Evolutionary conservation across 140 eudicot genomes (phyloP), one percentile per base, ranked within the genome.

Genomic region (Erigeron philadelphicus): DNA sequence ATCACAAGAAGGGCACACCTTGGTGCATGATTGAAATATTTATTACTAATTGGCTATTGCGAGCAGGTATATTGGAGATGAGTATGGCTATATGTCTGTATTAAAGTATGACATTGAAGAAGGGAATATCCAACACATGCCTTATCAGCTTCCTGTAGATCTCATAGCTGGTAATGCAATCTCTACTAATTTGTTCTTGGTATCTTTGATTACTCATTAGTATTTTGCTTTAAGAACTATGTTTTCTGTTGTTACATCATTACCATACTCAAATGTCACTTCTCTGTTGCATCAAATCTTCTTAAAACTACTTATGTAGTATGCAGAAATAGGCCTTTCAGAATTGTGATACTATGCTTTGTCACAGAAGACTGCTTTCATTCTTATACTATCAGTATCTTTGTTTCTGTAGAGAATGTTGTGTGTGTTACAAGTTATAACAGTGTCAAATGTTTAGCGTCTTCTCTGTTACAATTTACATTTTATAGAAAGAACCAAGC

Each of bases 11-110:
- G 21, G 58, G 50, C 58, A 58, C 54, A 49, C 50, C 62, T 40
- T 64, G 64, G 68, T 70, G 38, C 63, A 61, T 65, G 72, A 43
- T 68, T 59, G 66, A 43, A 74, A 59, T 69, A 15, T 42, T 65
- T 59, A 58, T 57, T 62, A 70, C 44, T 25, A 64, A 47, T 43
- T 72, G 73, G 59, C 68, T 52, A 54, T 57, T 70, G 66, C 52
- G 67, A 63, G n/a, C 83, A 93, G 98, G 95, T 93, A 89, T 81
- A 61, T 89, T 46, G 96, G 98, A 35, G 98, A 93, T 71, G 98
- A 93, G 77, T 89, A 80, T 71, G 98, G 98, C 45, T 86, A 79
- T 70, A 56, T 93, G 50, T 93, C 93, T 15, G 93, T 85, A 66
- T 67, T 89, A 21, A 89, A 87, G 79, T 93, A 83, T 75, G 89